Evolutionary conservation across 805 yeast species (phyloP).

Genomic region (Metschnikowia orientalis): DNA sequence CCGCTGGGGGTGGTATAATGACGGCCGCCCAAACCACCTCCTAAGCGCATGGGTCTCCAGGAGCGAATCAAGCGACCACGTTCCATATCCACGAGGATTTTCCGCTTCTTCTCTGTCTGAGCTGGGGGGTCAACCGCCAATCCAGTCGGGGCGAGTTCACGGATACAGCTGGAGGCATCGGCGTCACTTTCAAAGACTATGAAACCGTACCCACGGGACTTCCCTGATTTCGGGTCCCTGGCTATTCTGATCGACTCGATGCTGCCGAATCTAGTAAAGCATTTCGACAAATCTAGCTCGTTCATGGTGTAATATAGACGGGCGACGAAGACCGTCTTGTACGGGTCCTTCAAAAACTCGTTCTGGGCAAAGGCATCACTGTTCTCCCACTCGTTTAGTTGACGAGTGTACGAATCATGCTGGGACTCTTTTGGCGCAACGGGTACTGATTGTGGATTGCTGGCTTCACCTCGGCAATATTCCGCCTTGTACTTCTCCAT

Average conservation of each 20-base stretch:
- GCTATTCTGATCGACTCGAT: constrained; percentile 50
- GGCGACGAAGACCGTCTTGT: constrained; percentile 71
- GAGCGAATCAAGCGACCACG: constrained; percentile 60
- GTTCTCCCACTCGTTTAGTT: constrained; percentile 18
- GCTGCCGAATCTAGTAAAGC: constrained; percentile 62
- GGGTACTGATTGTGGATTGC: background rate
- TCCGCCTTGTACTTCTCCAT: constrained; percentile 28
- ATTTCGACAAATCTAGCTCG: constrained; percentile 64
- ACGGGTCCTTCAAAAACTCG: constrained; percentile 51
- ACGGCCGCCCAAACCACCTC: constrained; percentile 93
- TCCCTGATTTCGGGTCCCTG: constrained; percentile 34
- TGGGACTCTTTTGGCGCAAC: background rate
- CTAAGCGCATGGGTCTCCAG: constrained; percentile 73
- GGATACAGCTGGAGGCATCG: constrained; percentile 59
- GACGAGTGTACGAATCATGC: constrained; percentile 12
- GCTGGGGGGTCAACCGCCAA: constrained; percentile 22
- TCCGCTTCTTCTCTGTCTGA: constrained; percentile 43
- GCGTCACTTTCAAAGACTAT: constrained; percentile 59
- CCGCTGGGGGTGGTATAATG: constrained; percentile 45
- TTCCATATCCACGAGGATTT: constrained; percentile 66
- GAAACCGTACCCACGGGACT: constrained; percentile 81
- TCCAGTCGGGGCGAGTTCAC: constrained; percentile 48
- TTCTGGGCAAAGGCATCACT: constrained; percentile 16
- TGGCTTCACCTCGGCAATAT: background rate
- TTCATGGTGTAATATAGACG: constrained; percentile 60